Percentiles rank a stretch among this genome's conserved stretches.
Conservation (phyloP, 2,329 filamentous ascomycete species). For the Sarocladiaceae sp. region DNA sequence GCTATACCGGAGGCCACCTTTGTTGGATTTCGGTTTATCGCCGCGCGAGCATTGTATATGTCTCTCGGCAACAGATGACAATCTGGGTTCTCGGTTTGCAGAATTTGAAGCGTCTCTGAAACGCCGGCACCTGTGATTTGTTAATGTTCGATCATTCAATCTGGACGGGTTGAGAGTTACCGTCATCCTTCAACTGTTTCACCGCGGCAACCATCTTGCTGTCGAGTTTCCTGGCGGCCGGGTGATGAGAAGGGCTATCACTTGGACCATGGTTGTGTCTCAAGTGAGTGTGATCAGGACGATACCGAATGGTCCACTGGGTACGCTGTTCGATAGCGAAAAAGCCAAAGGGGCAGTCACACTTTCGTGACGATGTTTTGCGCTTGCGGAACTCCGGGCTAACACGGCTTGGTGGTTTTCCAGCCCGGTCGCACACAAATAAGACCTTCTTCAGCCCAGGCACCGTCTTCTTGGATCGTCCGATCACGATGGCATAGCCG, state of each 20-base stretch:
- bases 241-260: slow-evolving; percentile 60
- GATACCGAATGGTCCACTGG: slow-evolving; percentile 60
- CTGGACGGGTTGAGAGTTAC: slow-evolving; percentile 34
- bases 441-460: slow-evolving; percentile 61
- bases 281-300: slow-evolving; percentile 51
- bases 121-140: slow-evolving; percentile 53
- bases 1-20: slow-evolving; percentile 55
- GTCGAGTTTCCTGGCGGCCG: slow-evolving; percentile 58
- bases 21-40: slow-evolving; percentile 58
- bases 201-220: slow-evolving; percentile 63
- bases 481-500: slow-evolving; percentile 62
- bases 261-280: slow-evolving; percentile 60
- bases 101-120: slow-evolving; percentile 58
- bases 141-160: slow-evolving; percentile 24
- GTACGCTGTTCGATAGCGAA: slow-evolving; percentile 62
- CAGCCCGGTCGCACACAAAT: slow-evolving; percentile 60
- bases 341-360: slow-evolving; percentile 63
- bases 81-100: slow-evolving; percentile 57
- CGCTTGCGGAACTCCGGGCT: slow-evolving; percentile 58
- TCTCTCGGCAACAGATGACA: slow-evolving; percentile 58
- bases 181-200: slow-evolving; percentile 59
- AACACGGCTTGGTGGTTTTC: slow-evolving; percentile 55
- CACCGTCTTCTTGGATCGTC: slow-evolving; percentile 61
- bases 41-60: slow-evolving; percentile 62
- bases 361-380: slow-evolving; percentile 62